Evolutionary conservation across 768 basidiomycete species (phyloP).

Genomic region (Chlorophyllum brunneum): DNA sequence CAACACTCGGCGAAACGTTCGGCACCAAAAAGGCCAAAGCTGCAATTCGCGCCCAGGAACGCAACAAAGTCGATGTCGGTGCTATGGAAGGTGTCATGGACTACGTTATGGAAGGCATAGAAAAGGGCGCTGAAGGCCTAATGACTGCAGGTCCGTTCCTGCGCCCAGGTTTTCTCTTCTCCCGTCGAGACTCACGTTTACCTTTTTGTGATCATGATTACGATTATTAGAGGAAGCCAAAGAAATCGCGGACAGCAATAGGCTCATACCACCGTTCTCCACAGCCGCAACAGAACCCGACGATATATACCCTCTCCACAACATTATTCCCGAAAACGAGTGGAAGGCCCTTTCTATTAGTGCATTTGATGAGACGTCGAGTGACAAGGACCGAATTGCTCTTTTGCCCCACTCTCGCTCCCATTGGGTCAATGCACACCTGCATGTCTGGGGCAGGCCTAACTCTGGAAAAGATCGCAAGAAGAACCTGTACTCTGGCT

Average conservation of each 20-base stretch:
- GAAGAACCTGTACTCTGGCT: conserved; percentile 50
- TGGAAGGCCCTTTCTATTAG: conserved; percentile 65
- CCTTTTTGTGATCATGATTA: conserved; percentile 6
- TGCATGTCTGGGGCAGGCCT: conserved; percentile 40
- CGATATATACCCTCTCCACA: conserved; percentile 71
- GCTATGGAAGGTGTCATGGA: conserved; percentile 84
- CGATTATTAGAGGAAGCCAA: conserved; percentile 58
- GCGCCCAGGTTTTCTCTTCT: neutral
- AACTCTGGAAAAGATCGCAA: conserved; percentile 50
- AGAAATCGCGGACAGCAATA: conserved; percentile 54
- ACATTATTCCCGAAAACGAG: conserved; percentile 78
- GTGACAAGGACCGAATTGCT: conserved; percentile 44
- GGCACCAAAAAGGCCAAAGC: conserved; percentile 93
- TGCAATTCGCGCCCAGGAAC: conserved; percentile 78
- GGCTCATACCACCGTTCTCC: conserved; percentile 77
- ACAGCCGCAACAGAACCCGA: conserved; percentile 59
- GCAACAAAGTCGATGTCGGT: conserved; percentile 84
- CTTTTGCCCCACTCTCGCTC: conserved; percentile 62
- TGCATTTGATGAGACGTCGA: conserved; percentile 48
- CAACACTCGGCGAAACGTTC: conserved; percentile 85
- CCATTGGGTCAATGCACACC: conserved; percentile 68
- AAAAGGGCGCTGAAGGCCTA: conserved; percentile 62
- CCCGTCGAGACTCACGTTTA: neutral
- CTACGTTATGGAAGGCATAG: conserved; percentile 81
- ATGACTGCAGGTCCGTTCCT: conserved; percentile 59